Evolutionary conservation across 768 basidiomycete genomes (phyloP), one percentile per base, ranked within the genome.

Genomic region (Amanita phalloides): DNA sequence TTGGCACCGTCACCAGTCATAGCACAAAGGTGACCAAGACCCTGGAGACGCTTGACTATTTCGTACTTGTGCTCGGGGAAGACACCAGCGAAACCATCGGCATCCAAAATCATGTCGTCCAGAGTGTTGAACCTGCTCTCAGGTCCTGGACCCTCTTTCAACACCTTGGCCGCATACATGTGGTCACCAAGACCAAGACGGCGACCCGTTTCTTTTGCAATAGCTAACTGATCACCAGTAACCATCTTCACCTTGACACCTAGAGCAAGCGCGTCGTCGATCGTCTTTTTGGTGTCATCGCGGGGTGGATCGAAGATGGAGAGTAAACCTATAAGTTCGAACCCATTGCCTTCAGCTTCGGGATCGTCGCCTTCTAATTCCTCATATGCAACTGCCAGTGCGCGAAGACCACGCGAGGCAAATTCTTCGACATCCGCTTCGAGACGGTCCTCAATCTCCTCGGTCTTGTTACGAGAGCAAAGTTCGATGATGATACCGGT

Each of bases 1-100:
- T 97, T 98, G 64, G 95, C 95, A 79, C 95, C 95, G 62, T 97
- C 95, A 78, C 95, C 95, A 66, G 95, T 98, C 95, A 98, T 98
- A 53, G 95, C 95, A 68, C 89, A 91, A 54, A 96, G 71, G 69
- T 96, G 93, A 45, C 93, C 95, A 55, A 97, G 85, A 65, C 83
- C 90, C 66, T 98, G 95, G 50, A 98, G 84, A 59, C 94, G 90
- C 75, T 95, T 96, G 74, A 98, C 95, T 56, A 98, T 98, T 71
- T 98, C 95, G 66, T 95, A 98, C 79, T 97, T 97, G 87, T 96
- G 95, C 72, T 95, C 94, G 52, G 93, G 93, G 90, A 95, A 98
- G 58, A 95, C 94, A 66, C 95, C 95, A 42, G 95, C 95, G 70
- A 98, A 98, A 60, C 95, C 95, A 69, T 98, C 95, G 26, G 95